Conservation (phyloP, 306 rosid genomes). For the Rubus parviflorus region DNA sequence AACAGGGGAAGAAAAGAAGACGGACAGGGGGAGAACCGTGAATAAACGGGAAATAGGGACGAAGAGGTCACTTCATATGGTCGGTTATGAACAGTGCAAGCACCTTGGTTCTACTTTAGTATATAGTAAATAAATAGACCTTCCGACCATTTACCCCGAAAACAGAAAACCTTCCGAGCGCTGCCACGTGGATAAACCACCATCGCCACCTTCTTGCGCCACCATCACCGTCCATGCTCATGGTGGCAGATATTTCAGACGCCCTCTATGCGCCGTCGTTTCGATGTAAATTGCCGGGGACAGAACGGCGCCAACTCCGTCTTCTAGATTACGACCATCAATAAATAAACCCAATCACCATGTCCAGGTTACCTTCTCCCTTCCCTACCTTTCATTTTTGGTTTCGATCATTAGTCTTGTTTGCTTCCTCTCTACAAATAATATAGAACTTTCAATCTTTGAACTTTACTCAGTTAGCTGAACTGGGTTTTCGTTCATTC, state of each 20-base stretch:
- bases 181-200: conserved; percentile 11
- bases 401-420: too few species aligned
- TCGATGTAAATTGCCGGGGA: conserved; percentile 12
- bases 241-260: conserved; percentile 15
- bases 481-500: not conserved
- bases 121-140: too few species aligned
- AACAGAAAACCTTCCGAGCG: not conserved
- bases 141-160: not conserved
- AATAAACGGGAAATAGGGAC: too few species aligned
- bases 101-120: too few species aligned
- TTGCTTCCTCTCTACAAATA: too few species aligned
- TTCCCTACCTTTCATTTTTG: not conserved
- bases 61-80: too few species aligned
- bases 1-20: too few species aligned
- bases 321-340: conserved; percentile 5
- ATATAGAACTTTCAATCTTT: too few species aligned
- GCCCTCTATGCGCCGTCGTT: conserved; percentile 17
- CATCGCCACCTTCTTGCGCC: conserved; percentile 11
- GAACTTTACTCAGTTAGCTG: not conserved
- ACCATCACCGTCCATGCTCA: conserved; percentile 16
- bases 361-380: conserved; percentile 47
- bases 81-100: too few species aligned
- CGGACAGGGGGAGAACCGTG: too few species aligned
- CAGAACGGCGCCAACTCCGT: conserved; percentile 3
- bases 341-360: conserved; percentile 14